Evolutionary conservation across 495 filamentous ascomycete species (phyloP).

Genomic region (Penicillium waksmanii): DNA sequence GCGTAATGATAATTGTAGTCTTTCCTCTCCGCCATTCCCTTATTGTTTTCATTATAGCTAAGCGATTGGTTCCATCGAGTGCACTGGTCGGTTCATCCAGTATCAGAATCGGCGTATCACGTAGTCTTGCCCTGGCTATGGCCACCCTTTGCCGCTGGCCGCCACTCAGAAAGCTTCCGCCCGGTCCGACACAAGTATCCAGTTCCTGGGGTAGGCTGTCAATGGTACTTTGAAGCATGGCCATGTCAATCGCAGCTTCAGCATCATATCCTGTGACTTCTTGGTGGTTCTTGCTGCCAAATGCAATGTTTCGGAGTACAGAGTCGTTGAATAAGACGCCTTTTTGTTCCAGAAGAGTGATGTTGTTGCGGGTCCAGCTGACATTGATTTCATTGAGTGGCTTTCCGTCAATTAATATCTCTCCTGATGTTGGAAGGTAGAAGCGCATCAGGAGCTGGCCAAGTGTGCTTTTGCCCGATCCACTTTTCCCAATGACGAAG

Average conservation of each 20-base stretch:
- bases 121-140: conserved; percentile 76
- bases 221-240: conserved; percentile 75
- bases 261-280: conserved; percentile 58
- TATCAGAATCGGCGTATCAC: conserved; percentile 79
- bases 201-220: conserved; percentile 70
- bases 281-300: conserved; percentile 61
- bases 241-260: conserved; percentile 57
- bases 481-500: conserved; percentile 85
- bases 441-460: conserved; percentile 78
- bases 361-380: conserved; percentile 75
- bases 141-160: conserved; percentile 81
- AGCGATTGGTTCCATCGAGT: conserved; percentile 73
- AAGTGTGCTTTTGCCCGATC: conserved; percentile 92
- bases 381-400: conserved; percentile 64
- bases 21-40: conserved; percentile 69
- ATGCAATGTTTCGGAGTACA: conserved; percentile 77
- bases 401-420: conserved; percentile 70
- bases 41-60: conserved; percentile 70
- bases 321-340: conserved; percentile 85
- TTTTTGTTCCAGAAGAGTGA: conserved; percentile 83
- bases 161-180: conserved; percentile 76
- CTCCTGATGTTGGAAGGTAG: conserved; percentile 68
- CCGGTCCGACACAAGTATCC: conserved; percentile 71
- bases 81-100: conserved; percentile 86
- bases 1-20: conserved; percentile 87